phyloP scores from a whole-genome alignment of 768 basidiomycete genomes.

The Lactarius sanguifluus region DNA sequence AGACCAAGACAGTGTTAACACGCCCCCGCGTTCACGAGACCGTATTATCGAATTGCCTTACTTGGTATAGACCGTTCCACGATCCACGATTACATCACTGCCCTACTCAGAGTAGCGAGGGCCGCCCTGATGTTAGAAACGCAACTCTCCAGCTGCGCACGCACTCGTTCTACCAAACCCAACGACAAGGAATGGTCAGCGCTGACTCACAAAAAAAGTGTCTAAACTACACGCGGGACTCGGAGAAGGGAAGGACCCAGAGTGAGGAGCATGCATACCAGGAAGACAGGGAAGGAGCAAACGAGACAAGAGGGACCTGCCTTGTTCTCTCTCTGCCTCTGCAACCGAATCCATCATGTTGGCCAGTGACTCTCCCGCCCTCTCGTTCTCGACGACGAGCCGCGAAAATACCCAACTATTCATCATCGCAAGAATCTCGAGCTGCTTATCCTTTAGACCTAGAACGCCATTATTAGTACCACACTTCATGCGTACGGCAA shows the following conservation, averaged over 20 bases:
- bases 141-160: slow-evolving; percentile 21
- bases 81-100: slow-evolving; percentile 12
- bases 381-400: slow-evolving; percentile 23
- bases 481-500: background rate
- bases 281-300: slow-evolving; percentile 8
- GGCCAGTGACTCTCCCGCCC: slow-evolving; percentile 24
- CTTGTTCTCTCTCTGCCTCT: slow-evolving; percentile 29
- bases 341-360: slow-evolving; percentile 25
- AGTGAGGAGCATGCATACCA: slow-evolving; percentile 9
- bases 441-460: slow-evolving; percentile 27
- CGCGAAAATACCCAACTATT: slow-evolving; percentile 29
- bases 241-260: background rate
- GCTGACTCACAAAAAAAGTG: background rate
- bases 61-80: slow-evolving; percentile 5
- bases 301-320: slow-evolving; percentile 22
- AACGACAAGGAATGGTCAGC: slow-evolving; percentile 14
- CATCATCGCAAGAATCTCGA: slow-evolving; percentile 21
- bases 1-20: background rate
- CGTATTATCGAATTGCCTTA: slow-evolving; percentile 1
- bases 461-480: background rate
- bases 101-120: slow-evolving; percentile 18
- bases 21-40: background rate
- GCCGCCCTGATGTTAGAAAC: slow-evolving; percentile 26
- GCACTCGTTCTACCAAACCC: slow-evolving; percentile 23
- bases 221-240: background rate